Evolutionary conservation across 78 protist species (phyloP).

Genomic region (Speleostelium caveatum): DNA sequence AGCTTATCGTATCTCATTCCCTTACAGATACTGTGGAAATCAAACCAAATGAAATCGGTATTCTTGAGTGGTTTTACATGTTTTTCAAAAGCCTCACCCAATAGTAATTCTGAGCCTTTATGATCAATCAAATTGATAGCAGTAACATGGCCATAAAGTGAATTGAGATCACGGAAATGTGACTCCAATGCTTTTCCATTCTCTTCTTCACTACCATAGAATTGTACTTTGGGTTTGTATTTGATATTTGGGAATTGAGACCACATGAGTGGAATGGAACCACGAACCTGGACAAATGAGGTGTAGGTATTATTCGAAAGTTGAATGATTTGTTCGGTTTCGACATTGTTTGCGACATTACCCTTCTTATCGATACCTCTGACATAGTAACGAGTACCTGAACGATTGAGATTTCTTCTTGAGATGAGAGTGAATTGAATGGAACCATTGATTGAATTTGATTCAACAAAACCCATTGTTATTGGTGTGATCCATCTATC

Average conservation of each 20-base stretch:
- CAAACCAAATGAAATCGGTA: slow-evolving; percentile 75
- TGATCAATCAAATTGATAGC: slow-evolving; percentile 76
- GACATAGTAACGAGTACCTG: slow-evolving; percentile 80
- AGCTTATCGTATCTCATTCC: slow-evolving; percentile 77
- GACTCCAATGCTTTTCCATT: not conserved
- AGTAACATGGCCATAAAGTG: slow-evolving; percentile 32
- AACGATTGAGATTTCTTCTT: slow-evolving; percentile 53
- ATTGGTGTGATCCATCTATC: slow-evolving; percentile 32
- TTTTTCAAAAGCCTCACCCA: slow-evolving; percentile 73
- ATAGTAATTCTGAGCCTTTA: slow-evolving; percentile 58
- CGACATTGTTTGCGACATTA: slow-evolving; percentile 78
- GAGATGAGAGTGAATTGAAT: slow-evolving; percentile 50
- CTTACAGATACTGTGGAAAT: slow-evolving; percentile 77
- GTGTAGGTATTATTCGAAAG: slow-evolving; percentile 8
- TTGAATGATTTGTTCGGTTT: slow-evolving; percentile 74
- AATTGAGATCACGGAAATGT: slow-evolving; percentile 42
- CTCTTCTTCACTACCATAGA: slow-evolving; percentile 44
- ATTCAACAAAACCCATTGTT: slow-evolving; percentile 58
- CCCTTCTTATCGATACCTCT: slow-evolving; percentile 82
- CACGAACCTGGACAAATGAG: slow-evolving; percentile 81
- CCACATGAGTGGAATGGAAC: slow-evolving; percentile 84
- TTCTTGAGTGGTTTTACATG: not conserved
- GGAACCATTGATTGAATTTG: not conserved
- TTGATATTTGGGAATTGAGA: slow-evolving; percentile 50
- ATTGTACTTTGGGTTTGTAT: slow-evolving; percentile 38